Base-by-base conservation (phyloP, 805 yeast species). In the Tetrapisispora fleetii region DNA sequence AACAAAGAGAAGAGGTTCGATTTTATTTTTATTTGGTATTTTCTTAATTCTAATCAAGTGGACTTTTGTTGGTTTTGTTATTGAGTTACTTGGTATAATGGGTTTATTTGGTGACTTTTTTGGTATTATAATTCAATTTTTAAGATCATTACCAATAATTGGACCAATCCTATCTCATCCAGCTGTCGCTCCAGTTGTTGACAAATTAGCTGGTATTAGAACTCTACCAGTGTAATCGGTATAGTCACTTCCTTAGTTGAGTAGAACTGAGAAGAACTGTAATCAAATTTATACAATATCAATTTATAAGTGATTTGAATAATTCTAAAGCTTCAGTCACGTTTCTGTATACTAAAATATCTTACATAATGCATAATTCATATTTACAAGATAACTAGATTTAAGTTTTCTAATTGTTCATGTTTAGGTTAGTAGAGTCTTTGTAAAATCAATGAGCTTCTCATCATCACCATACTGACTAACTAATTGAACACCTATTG, bases 61-160 rank as follows among this genome's bases (percentile, higher is more conserved):
- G 69, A 79, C 97, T 1, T 85, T 93, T 60, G 58, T 82, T 24
- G 99, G 99, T 9, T 91, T 93, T 60, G 63, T 83, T 1, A 69
- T 91, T 37, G 99, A 91, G 65, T 78, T 83, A 45, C 70, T 90
- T 53, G 99, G 99, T n/a, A 87, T 91, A 24, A 67, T 91, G 51
- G 90, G 87, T 8, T 71, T 91, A 36, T 91, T 93, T 68, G 99
- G 89, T 36, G 98, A 93, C 67, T 90, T 93, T 66, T 85, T 91
- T 60, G 88, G 95, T 24, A 86, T 95, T 13, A 81, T 93, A 42
- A 78, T 91, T 13, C 84, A 86, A 55, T 91, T 93, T 61, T 73
- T 91, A 58, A 76, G 97, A 64, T 83, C 95, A 6, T 66, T 91
- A 57, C 99, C 99, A 2, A 63, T 85, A 50, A 80, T 93, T 52